Evolutionary conservation across 2,329 filamentous ascomycete species (phyloP), one percentile per base, ranked within the genome.

Genomic region (Fusarium marasasianum): DNA sequence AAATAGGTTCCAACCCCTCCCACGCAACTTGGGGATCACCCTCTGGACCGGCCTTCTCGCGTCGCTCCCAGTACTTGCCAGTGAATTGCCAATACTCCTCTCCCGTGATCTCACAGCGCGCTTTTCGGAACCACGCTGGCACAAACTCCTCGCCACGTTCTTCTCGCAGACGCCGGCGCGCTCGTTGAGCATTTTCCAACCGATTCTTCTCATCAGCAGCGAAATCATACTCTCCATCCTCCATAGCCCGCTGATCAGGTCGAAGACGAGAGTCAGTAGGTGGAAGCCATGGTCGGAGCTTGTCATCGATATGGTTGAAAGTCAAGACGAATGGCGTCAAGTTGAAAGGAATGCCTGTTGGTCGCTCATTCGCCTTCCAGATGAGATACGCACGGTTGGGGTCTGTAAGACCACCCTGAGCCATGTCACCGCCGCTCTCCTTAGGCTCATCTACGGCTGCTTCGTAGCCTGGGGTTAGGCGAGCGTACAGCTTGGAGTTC

Each of bases 401-500:
- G 79, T 90, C 94, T 82, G 80, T 88, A 75, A 87, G 89, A 81
- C 82, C 90, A 79, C 88, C 86, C 56, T 81, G 82, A 77, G 85
- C 84, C 64, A 86, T 75, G 26, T 81, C 80, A 1, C 78, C 79
- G 18, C 68, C 50, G 26, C 76, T 76, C 31, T 81, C 81, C 71
- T 84, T 83, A 59, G 89, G 82, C 82, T 90, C 90, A 58, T 90
- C 91, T 9, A 94, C 88, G 5, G 90, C 84, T 17, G 90, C 93
- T 81, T 98, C 95, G 80, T 93, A 98, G 9, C 96, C 96, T 1
- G 96, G 95, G 0, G 96, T 98, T 74, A 96, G 88, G 35, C 96
- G 93, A 11, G 96, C 96, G 81, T 98, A 99, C 66, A 99, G 92
- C 83, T 96, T 97, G 80, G 97, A 96, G 82, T 98, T 98, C 96